phyloP scores from a whole-genome alignment of 2,329 filamentous ascomycete species.

The Colletotrichum tabaci region DNA sequence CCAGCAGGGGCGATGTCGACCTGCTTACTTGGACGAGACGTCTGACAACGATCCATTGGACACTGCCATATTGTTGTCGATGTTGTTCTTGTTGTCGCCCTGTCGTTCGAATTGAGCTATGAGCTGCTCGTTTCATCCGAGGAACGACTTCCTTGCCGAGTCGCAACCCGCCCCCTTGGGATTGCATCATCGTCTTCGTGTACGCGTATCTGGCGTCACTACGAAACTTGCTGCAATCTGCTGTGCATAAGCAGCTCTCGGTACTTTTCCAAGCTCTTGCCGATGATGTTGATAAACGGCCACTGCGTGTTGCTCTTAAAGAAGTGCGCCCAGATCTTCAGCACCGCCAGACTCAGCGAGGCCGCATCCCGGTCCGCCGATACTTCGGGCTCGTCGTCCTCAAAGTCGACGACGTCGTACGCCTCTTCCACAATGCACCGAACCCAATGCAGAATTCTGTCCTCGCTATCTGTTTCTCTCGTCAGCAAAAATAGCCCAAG shows the following conservation, averaged over 20 bases:
- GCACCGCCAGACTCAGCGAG: slow-evolving; percentile 55
- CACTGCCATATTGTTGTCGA: not conserved
- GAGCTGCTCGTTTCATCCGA: not conserved
- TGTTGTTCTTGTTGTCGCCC: too few species aligned
- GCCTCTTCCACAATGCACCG: slow-evolving; percentile 62
- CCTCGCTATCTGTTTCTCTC: slow-evolving; percentile 54
- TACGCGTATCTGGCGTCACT: not conserved
- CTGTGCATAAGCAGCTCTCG: slow-evolving; percentile 45
- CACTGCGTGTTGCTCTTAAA: slow-evolving; percentile 64
- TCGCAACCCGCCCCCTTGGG: not conserved
- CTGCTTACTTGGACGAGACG: not conserved
- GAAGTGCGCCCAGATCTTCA: slow-evolving; percentile 63
- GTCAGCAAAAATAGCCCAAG: not conserved
- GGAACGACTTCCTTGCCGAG: too few species aligned
- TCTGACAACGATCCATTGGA: too few species aligned
- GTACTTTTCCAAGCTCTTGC: slow-evolving; percentile 56
- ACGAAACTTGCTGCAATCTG: slow-evolving; percentile 7
- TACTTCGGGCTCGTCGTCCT: slow-evolving; percentile 50
- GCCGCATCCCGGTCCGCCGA: slow-evolving; percentile 47
- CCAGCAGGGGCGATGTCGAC: too few species aligned
- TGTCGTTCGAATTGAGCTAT: too few species aligned
- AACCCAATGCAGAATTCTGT: slow-evolving; percentile 63
- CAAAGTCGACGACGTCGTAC: slow-evolving; percentile 55
- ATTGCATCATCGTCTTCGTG: not conserved
- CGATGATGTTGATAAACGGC: slow-evolving; percentile 63